Evolutionary conservation across 495 filamentous ascomycete species (phyloP).

Genomic region (Annulohypoxylon moriforme): DNA sequence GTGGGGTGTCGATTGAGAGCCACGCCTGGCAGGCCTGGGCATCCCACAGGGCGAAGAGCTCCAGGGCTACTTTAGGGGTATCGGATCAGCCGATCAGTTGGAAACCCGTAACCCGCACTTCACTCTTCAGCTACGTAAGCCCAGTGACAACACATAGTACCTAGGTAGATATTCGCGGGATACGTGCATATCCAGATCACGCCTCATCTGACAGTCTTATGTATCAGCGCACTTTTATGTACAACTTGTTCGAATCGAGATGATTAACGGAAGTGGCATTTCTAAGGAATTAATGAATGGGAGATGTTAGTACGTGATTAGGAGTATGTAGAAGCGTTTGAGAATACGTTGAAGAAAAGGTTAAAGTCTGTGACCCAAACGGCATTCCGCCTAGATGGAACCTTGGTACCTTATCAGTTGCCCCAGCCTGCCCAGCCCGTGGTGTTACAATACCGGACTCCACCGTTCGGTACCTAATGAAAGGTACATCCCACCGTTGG

Average conservation of each 20-base stretch:
- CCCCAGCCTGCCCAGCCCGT: background rate
- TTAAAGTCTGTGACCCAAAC: background rate
- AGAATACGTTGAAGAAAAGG: conserved; percentile 27
- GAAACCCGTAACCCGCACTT: conserved; percentile 3
- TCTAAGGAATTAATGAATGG: background rate
- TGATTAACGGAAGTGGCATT: background rate
- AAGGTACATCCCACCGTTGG: background rate
- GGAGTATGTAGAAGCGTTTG: no score
- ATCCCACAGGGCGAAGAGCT: conserved; percentile 30
- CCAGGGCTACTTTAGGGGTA: conserved; percentile 20
- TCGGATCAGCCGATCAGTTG: conserved; percentile 39
- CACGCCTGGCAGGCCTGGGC: conserved; percentile 26
- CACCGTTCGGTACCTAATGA: conserved; percentile 1
- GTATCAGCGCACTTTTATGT: background rate
- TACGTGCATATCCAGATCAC: conserved; percentile 15
- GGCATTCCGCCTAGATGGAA: background rate
- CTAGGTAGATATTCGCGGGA: conserved; percentile 10
- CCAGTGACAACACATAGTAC: conserved; percentile 29
- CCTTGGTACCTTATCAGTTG: conserved; percentile 5
- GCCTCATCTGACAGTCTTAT: background rate
- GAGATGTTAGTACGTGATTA: no score
- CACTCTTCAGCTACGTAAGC: conserved; percentile 28
- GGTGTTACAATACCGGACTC: conserved; percentile 1
- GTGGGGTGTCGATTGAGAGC: conserved; percentile 24
- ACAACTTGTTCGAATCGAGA: background rate